A percentile compares a stretch with the other conserved stretches of the same genome.
Conservation (phyloP, 1,284 basidiomycete species). For the Porodaedalea pini region DNA sequence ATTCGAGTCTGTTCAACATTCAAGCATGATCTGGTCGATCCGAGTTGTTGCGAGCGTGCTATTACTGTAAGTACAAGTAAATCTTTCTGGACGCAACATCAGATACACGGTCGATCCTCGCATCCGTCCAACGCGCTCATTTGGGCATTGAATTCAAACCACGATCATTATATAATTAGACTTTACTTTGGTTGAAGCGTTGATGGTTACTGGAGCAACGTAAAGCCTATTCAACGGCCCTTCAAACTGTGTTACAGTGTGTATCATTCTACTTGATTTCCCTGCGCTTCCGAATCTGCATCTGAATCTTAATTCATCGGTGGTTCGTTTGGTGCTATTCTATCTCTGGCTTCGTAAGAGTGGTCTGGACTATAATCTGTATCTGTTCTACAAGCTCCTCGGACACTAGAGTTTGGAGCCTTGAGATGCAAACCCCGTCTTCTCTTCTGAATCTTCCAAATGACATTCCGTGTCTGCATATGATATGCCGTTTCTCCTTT, state of each 20-base stretch:
- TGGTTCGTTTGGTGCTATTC: neutral
- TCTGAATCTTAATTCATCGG: neutral
- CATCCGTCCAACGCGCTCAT: too few relatives aligned
- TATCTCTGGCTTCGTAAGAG: neutral
- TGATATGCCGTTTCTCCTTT: neutral
- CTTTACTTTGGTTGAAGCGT: neutral
- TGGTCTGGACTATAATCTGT: neutral
- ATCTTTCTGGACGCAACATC: too few relatives aligned
- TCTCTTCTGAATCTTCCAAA: neutral
- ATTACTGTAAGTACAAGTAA: too few relatives aligned
- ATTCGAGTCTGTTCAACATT: too few relatives aligned
- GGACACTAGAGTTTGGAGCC: too few relatives aligned
- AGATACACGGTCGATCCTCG: too few relatives aligned
- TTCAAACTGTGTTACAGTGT: neutral
- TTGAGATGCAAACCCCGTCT: neutral
- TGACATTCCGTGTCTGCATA: too few relatives aligned
- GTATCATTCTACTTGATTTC: neutral
- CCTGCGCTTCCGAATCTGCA: neutral
- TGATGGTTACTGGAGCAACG: neutral
- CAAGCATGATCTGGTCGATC: too few relatives aligned
- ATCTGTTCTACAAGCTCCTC: neutral
- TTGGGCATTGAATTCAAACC: too few relatives aligned
- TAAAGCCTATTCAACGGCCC: neutral
- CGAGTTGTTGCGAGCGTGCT: too few relatives aligned
- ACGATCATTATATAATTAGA: too few relatives aligned